Evolutionary conservation across 2,329 filamentous ascomycete genomes (phyloP).

Genomic region (Sporothrix pseudoabietina): DNA sequence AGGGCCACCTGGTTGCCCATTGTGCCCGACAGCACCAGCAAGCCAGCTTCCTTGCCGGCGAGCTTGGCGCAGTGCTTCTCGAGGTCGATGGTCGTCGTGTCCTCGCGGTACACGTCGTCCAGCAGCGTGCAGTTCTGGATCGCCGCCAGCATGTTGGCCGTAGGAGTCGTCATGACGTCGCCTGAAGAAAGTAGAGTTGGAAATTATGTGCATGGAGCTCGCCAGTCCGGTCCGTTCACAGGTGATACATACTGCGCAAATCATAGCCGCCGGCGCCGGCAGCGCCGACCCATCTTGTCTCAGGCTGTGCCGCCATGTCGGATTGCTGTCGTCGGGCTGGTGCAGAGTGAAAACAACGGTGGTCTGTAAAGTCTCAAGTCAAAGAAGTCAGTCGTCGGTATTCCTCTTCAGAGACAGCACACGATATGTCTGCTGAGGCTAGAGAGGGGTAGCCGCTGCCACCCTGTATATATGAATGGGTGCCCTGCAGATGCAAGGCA

Average conservation of each 20-base stretch:
- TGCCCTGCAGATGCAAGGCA: not conserved
- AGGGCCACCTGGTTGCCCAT: constrained; percentile 93
- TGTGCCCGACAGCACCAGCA: constrained; percentile 86
- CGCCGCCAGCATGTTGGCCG: constrained; percentile 76
- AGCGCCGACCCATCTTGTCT: constrained; percentile 41
- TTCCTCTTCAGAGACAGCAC: not conserved
- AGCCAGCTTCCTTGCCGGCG: constrained; percentile 71
- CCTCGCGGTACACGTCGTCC: constrained; percentile 83
- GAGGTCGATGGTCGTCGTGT: constrained; percentile 74
- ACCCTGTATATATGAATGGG: not conserved
- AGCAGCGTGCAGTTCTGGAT: constrained; percentile 73
- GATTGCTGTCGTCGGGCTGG: constrained; percentile 6
- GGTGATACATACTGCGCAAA: constrained; percentile 39
- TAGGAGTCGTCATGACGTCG: constrained; percentile 70
- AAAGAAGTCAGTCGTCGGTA: not conserved
- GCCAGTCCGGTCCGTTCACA: not conserved
- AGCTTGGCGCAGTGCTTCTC: constrained; percentile 73
- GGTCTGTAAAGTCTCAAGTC: not conserved
- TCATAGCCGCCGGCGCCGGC: constrained; percentile 41
- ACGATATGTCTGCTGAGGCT: no score
- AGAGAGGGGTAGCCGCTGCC: not conserved
- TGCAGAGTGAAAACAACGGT: not conserved
- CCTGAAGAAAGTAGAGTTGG: constrained; percentile 40
- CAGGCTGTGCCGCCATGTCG: constrained; percentile 20
- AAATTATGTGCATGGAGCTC: not conserved